phyloP scores from a whole-genome alignment of 768 basidiomycete genomes.

The Mycena belliarum region DNA sequence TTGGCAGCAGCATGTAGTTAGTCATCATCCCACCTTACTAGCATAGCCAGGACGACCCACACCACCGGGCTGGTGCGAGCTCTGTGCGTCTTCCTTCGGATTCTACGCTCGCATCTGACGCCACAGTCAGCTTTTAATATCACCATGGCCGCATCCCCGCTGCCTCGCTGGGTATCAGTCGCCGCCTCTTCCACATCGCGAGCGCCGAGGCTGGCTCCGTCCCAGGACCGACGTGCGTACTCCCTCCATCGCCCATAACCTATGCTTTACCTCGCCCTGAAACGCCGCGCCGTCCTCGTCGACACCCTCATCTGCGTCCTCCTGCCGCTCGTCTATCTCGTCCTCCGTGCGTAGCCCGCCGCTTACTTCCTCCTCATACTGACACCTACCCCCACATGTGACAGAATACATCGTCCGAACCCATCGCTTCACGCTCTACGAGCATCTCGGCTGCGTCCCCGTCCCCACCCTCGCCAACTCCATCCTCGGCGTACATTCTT shows the following conservation, averaged over 20 bases:
- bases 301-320: slow-evolving; percentile 47
- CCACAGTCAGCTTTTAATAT: background rate
- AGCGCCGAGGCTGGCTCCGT: slow-evolving; percentile 22
- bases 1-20: no score
- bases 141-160: background rate
- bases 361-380: background rate
- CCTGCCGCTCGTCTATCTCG: slow-evolving; percentile 29
- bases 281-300: slow-evolving; percentile 40
- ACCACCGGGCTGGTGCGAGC: slow-evolving; percentile 72
- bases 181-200: slow-evolving; percentile 30
- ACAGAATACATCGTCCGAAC: slow-evolving; percentile 47
- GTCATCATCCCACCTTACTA: no score
- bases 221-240: slow-evolving; percentile 34
- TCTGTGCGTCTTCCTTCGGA: slow-evolving; percentile 41
- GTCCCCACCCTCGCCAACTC: slow-evolving; percentile 36
- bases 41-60: no score
- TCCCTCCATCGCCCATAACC: slow-evolving; percentile 26
- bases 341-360: background rate
- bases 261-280: slow-evolving; percentile 26
- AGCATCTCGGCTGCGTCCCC: slow-evolving; percentile 47
- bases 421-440: slow-evolving; percentile 46
- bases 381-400: background rate
- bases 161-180: background rate
- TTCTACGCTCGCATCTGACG: background rate
- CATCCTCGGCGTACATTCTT: slow-evolving; percentile 31